Percentiles rank a stretch among this genome's conserved stretches.
Conservation (phyloP, 2,329 filamentous ascomycete genomes). For the Penicillium sp. region DNA sequence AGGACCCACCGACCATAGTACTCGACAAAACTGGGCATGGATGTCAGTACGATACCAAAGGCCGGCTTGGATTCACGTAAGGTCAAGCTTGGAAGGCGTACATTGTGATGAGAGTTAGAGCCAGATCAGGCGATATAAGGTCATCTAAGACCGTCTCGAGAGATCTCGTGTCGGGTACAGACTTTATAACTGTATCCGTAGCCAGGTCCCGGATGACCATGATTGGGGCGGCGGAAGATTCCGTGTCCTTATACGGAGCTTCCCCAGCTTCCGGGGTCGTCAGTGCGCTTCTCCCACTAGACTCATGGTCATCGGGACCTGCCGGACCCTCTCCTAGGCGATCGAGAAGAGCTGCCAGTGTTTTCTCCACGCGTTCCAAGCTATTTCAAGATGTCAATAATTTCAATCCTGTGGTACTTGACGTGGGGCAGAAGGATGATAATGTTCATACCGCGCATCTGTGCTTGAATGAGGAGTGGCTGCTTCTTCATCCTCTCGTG, state of each 20-base stretch:
- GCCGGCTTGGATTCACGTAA: not conserved
- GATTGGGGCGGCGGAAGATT: constrained; percentile 19
- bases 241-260: constrained; percentile 10
- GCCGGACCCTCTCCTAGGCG: constrained; percentile 17
- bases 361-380: constrained; percentile 18
- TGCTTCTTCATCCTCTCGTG: constrained; percentile 1
- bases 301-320: constrained; percentile 3
- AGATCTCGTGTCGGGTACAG: constrained; percentile 14
- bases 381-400: not conserved
- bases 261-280: constrained; percentile 13
- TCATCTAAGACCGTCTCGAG: constrained; percentile 15
- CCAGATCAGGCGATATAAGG: constrained; percentile 20
- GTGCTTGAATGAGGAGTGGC: constrained; percentile 7
- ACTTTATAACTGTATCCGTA: constrained; percentile 10
- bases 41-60: not conserved
- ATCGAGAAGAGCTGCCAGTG: constrained; percentile 17
- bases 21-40: not conserved
- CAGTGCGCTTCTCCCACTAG: constrained; percentile 9
- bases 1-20: constrained; percentile 47
- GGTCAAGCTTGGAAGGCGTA: not conserved
- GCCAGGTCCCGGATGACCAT: constrained; percentile 24
- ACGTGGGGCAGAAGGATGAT: not conserved
- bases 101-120: constrained; percentile 32
- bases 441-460: constrained; percentile 19
- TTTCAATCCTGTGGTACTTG: not conserved